A percentile compares a stretch with the other conserved stretches of the same genome.
Evolutionary conservation across 2,329 filamentous ascomycete genomes (phyloP).

Genomic region (Penicillium fuscoglaucum): DNA sequence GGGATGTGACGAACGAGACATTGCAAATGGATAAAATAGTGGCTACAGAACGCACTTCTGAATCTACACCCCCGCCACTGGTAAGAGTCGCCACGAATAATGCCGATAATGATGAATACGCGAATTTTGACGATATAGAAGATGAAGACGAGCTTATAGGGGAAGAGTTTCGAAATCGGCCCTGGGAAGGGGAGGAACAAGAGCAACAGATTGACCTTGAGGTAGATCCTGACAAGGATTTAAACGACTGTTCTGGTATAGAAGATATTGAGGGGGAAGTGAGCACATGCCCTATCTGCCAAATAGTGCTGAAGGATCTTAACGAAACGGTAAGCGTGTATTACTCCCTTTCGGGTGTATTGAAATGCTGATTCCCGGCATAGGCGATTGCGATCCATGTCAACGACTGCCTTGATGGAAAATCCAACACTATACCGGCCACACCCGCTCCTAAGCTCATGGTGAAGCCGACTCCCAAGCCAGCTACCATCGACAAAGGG

Average conservation of each 20-base stretch:
- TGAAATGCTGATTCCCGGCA: conserved; percentile 25
- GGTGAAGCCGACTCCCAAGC: conserved; percentile 15
- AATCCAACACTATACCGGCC: conserved; percentile 59
- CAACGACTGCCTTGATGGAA: conserved; percentile 88
- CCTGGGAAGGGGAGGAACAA: conserved; percentile 55
- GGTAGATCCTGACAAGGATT: conserved; percentile 27
- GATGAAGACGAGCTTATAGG: conserved; percentile 65
- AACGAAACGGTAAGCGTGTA: conserved; percentile 43
- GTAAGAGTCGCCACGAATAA: conserved; percentile 54
- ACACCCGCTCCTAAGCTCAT: not conserved
- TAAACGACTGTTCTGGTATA: conserved; percentile 19
- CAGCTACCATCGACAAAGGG: conserved; percentile 14
- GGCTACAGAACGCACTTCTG: conserved; percentile 19
- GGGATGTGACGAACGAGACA: not conserved
- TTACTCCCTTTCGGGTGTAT: not conserved
- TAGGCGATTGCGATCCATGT: conserved; percentile 81
- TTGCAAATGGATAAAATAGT: conserved; percentile 12
- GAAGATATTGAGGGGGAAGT: conserved; percentile 23
- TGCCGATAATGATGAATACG: conserved; percentile 50
- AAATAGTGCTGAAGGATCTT: conserved; percentile 60
- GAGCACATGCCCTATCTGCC: conserved; percentile 74
- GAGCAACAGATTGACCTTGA: conserved; percentile 26
- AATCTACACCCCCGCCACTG: conserved; percentile 39
- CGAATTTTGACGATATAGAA: conserved; percentile 60
- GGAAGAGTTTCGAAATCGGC: conserved; percentile 63